Evolutionary conservation across 192 early-diverging fungal genomes (phyloP).

Genomic region (Spizellomyces sp.): DNA sequence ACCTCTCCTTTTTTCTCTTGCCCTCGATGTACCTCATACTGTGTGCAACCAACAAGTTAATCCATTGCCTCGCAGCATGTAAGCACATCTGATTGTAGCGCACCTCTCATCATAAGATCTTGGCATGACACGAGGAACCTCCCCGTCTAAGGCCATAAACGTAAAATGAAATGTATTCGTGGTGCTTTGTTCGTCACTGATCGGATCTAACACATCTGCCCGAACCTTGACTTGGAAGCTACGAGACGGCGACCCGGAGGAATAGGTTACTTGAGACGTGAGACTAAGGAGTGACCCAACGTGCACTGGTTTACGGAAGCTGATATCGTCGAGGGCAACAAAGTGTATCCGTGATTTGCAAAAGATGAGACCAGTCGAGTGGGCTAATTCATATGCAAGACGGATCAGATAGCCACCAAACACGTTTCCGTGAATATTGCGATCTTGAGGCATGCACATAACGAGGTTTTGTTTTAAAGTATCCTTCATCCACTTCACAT

Average conservation of each 20-base stretch:
- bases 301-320: conserved; percentile 82
- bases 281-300: conserved; percentile 79
- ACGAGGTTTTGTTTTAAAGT: conserved; percentile 74
- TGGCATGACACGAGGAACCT: conserved; percentile 69
- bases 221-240: conserved; percentile 57
- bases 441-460: conserved; percentile 72
- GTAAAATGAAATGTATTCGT: conserved; percentile 91
- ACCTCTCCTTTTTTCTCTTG: conserved; percentile 45
- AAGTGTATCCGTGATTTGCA: conserved; percentile 61
- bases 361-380: conserved; percentile 73
- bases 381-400: conserved; percentile 82
- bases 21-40: conserved; percentile 79
- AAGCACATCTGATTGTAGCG: background rate
- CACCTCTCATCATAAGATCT: conserved; percentile 73
- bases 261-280: conserved; percentile 77
- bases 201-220: conserved; percentile 78
- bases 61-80: background rate
- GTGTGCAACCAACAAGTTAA: background rate
- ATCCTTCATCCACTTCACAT: conserved; percentile 71
- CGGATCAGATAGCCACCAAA: conserved; percentile 84
- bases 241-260: conserved; percentile 64
- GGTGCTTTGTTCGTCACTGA: conserved; percentile 58
- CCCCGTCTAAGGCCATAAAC: conserved; percentile 46
- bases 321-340: conserved; percentile 49
- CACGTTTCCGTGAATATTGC: conserved; percentile 78